Evolutionary conservation across 805 yeast genomes (phyloP).

Genomic region (Candida palmyrensis): DNA sequence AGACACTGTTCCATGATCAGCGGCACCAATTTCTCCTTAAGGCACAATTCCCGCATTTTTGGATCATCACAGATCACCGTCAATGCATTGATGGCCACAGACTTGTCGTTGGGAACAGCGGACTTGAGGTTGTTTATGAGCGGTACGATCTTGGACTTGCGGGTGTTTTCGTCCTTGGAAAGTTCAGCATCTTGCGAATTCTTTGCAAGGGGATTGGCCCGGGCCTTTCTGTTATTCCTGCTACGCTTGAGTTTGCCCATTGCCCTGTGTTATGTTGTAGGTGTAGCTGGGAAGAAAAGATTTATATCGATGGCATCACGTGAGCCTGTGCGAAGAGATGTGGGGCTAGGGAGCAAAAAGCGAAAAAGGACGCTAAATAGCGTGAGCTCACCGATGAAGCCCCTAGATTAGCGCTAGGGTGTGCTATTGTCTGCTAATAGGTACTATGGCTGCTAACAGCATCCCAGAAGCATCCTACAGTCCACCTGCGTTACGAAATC

Average conservation of each 20-base stretch:
- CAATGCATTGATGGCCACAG: conserved; percentile 73
- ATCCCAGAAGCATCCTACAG: no score
- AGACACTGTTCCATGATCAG: conserved; percentile 59
- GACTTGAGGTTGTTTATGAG: conserved; percentile 61
- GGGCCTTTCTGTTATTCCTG: conserved; percentile 30
- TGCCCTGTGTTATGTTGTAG: neutral
- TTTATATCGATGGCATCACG: neutral
- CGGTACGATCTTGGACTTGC: conserved; percentile 59
- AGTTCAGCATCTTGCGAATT: conserved; percentile 10
- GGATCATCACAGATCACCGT: conserved; percentile 67
- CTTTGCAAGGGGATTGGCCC: conserved; percentile 31
- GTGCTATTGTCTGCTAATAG: no score
- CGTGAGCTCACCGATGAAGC: no score
- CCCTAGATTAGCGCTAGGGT: no score
- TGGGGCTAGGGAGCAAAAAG: no score
- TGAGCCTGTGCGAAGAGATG: no score
- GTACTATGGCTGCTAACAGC: no score
- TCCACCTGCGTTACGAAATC: no score
- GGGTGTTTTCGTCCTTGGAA: conserved; percentile 41
- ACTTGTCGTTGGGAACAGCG: conserved; percentile 62
- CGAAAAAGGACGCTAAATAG: neutral
- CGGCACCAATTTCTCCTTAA: conserved; percentile 69
- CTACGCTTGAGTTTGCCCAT: conserved; percentile 79
- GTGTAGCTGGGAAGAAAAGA: neutral
- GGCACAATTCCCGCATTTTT: conserved; percentile 52